Evolutionary conservation across 1,284 basidiomycete genomes (phyloP), one percentile per base, ranked within the genome.

Genomic region (Hemileia vastatrix): DNA sequence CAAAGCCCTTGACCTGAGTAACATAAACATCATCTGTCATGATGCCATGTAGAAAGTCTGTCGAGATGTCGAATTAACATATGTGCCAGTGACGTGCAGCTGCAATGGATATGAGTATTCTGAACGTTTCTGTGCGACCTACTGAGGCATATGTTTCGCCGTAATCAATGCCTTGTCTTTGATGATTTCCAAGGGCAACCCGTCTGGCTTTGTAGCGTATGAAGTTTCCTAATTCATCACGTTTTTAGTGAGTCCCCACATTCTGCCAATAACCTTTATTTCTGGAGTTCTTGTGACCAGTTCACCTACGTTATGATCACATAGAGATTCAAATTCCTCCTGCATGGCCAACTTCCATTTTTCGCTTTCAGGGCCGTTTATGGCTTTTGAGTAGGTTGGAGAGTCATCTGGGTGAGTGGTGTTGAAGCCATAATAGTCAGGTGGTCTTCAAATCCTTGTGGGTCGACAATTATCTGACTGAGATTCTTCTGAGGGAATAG

Each of bases 31-130:
- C 15, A 45, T 40, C 44, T 15, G 45, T 31, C 11, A 57, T 57
- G 4, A 47, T 23, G 6, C 55, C 55, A 24, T 57, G 27, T 1
- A 57, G 27, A 27, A 48, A 49, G 3, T 43, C 55, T 19, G 55
- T 57, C 23, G 11, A 24, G 18, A 57, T 45, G 31, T 57, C 55
- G 19, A 57, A 57, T 57, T 57, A 44, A 19, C 15, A 31, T 6
- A 57, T 31, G 13, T 2, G 2, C 45, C 13, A 15, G 9, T 19
- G 8, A 6, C 21, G 6, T 18, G 8, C 6, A 15, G 6, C 6
- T 18, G 6, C 18, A 8, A 6, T 18, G 4, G 44, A 36, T 31
- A 57, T n/a, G 19, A 57, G 36, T 21, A 57, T 45, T 24, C 33
- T 36, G 3, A 57, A 18, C n/a, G 55, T 47, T 24, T 57, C n/a